Percentiles rank a stretch among this genome's conserved stretches.
phyloP scores from a whole-genome alignment of 176 grass and related monocot species.

The Guadua angustifolia region DNA sequence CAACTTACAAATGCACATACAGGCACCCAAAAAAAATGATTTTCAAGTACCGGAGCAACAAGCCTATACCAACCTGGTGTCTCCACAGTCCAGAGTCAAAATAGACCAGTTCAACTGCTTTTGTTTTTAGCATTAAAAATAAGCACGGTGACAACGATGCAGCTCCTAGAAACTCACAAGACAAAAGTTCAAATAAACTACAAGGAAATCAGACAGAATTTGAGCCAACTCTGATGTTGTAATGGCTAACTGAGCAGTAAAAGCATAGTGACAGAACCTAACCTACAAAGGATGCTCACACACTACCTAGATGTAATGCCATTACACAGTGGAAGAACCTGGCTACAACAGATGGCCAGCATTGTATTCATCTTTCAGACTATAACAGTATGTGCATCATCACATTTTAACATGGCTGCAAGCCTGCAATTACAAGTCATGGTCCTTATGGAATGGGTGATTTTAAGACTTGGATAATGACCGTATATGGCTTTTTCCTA shows the following conservation, averaged over 20 bases:
- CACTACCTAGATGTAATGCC: background rate
- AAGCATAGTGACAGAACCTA: background rate
- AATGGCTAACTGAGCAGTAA: constrained; percentile 4
- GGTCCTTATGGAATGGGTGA: background rate
- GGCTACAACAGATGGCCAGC: background rate
- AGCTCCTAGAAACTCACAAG: background rate
- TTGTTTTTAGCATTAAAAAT: background rate
- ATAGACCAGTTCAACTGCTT: constrained; percentile 4
- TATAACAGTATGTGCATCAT: background rate
- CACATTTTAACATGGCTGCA: background rate
- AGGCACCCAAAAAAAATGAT: background rate
- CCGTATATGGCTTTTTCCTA: background rate
- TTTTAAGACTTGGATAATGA: constrained; percentile 8
- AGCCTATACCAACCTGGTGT: background rate
- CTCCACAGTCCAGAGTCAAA: background rate
- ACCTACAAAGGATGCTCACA: background rate
- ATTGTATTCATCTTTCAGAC: background rate
- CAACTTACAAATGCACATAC: background rate
- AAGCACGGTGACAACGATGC: background rate
- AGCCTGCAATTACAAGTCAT: background rate
- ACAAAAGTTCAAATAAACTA: background rate
- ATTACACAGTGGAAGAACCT: background rate
- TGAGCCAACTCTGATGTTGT: background rate
- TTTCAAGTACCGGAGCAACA: background rate
- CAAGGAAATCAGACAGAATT: background rate